phyloP scores from a whole-genome alignment of 169 alveolate genomes.

The Plasmodium sp. region DNA sequence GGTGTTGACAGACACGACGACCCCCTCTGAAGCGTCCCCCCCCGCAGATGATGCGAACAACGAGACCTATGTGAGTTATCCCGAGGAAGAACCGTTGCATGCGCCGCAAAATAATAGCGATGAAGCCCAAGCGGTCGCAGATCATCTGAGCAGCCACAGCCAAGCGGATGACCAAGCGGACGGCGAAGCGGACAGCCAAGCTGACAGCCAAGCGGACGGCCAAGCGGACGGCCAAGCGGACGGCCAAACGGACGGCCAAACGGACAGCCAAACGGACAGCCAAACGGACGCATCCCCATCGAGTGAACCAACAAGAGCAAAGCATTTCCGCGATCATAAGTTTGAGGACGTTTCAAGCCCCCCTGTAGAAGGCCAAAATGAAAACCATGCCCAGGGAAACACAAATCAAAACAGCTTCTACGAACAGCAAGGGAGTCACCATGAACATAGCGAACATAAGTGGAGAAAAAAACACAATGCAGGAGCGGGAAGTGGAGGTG shows the following conservation, averaged over 20 bases:
- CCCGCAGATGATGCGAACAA: not conserved
- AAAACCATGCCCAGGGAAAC: not conserved
- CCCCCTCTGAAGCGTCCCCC: not conserved
- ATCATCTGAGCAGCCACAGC: not conserved
- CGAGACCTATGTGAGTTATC: not conserved
- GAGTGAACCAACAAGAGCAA: not conserved
- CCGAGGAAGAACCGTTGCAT: not conserved
- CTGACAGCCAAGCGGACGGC: no score
- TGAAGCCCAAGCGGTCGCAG: not conserved
- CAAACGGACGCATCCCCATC: not conserved
- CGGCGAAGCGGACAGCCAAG: no score
- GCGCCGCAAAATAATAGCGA: not conserved
- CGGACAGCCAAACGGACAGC: no score
- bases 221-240: not conserved
- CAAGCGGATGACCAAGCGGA: not conserved
- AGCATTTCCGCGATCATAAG: not conserved
- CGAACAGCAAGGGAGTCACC: not conserved
- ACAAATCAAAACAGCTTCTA: not conserved
- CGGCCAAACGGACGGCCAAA: not conserved
- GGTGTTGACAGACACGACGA: not conserved
- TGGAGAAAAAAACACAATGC: not conserved
- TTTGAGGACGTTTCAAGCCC: not conserved
- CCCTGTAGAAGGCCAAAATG: not conserved
- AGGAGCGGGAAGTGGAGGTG: not conserved
- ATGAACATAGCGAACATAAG: not conserved